Conservation (phyloP, 768 basidiomycete genomes). For the Leccinellum luteum region DNA sequence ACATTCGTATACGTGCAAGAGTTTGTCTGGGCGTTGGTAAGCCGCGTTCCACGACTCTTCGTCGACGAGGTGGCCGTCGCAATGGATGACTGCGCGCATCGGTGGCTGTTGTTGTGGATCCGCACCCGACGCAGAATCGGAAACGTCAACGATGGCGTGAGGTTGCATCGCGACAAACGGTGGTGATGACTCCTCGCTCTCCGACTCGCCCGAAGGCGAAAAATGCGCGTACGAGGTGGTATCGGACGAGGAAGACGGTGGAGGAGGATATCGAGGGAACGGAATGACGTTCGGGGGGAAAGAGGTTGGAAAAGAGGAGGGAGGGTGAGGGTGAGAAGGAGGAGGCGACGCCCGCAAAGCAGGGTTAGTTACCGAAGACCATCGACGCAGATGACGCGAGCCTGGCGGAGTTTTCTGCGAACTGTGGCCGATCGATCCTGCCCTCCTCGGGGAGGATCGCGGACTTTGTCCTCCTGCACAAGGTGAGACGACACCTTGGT, state of each 20-base stretch:
- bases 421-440: slow-evolving; percentile 32
- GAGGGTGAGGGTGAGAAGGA: background rate
- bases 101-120: slow-evolving; percentile 2
- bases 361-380: slow-evolving; percentile 31
- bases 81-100: slow-evolving; percentile 20
- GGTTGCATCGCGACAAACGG: slow-evolving; percentile 6
- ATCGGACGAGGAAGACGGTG: slow-evolving; percentile 7
- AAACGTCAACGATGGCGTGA: slow-evolving; percentile 20
- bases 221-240: slow-evolving; percentile 11
- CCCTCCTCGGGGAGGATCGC: slow-evolving; percentile 33
- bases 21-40: slow-evolving; percentile 20
- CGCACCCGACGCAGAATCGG: slow-evolving; percentile 4
- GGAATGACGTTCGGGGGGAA: slow-evolving; percentile 13
- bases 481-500: slow-evolving; percentile 6
- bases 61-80: slow-evolving; percentile 28
- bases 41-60: slow-evolving; percentile 28
- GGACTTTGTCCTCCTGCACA: slow-evolving; percentile 26
- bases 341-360: slow-evolving; percentile 22
- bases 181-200: slow-evolving; percentile 17
- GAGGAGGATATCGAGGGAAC: slow-evolving; percentile 18
- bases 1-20: slow-evolving; percentile 31
- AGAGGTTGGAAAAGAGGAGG: slow-evolving; percentile 7
- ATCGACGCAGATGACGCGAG: slow-evolving; percentile 31
- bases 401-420: slow-evolving; percentile 26
- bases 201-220: slow-evolving; percentile 25